phyloP scores from a whole-genome alignment of 768 basidiomycete genomes.

The Favolaschia claudopus region DNA sequence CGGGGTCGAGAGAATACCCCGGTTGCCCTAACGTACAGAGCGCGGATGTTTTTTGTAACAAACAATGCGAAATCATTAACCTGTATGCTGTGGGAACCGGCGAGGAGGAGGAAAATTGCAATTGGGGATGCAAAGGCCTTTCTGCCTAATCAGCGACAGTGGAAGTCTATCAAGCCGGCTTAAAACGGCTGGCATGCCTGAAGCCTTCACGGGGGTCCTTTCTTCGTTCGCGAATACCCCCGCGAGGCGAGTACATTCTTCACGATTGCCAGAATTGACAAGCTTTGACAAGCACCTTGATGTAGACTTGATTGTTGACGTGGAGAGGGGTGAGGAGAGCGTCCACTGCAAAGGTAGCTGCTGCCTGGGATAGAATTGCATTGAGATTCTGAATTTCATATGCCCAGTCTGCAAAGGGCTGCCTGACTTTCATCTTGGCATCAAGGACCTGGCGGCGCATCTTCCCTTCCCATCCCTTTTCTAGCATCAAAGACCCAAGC shows the following conservation, averaged over 20 bases:
- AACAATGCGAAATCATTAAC: not conserved
- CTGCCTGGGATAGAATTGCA: not conserved
- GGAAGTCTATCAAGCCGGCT: not conserved
- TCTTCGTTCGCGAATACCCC: not conserved
- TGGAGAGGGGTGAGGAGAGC: no score
- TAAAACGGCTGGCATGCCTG: not conserved
- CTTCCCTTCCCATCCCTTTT: not conserved
- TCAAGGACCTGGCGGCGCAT: not conserved
- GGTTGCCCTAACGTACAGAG: conserved; percentile 4
- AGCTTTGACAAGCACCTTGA: no score
- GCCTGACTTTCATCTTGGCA: not conserved
- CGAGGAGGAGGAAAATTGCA: not conserved
- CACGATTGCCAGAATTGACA: no score
- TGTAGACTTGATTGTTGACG: no score
- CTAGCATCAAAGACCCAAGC: not conserved
- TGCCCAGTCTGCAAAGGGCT: conserved; percentile 2
- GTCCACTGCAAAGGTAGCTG: not conserved
- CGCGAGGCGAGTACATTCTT: not conserved
- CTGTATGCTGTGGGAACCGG: conserved; percentile 3
- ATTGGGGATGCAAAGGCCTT: not conserved
- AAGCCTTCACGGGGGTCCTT: not conserved
- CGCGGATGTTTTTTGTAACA: not conserved
- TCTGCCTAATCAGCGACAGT: not conserved
- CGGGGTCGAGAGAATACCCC: conserved; percentile 1
- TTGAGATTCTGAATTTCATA: conserved; percentile 3